A percentile compares a stretch with the other conserved stretches of the same genome.
Conservation (phyloP, 2,329 filamentous ascomycete genomes). For the Samsoniella hepiali region DNA sequence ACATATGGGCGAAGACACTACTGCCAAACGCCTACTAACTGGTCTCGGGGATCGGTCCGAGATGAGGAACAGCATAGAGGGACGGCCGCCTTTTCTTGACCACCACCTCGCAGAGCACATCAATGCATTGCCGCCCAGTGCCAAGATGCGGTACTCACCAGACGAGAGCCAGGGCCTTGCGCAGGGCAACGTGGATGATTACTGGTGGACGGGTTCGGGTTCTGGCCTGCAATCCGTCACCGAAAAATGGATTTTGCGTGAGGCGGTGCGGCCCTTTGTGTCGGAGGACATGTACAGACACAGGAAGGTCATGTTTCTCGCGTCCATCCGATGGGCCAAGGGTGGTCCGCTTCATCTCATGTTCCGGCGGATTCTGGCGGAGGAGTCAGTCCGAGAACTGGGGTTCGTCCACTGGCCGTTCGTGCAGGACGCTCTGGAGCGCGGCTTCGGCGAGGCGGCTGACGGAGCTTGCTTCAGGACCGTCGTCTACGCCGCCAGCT, state of each 20-base stretch:
- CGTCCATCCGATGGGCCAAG: not conserved
- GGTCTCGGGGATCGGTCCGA: no score
- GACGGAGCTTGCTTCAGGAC: not conserved
- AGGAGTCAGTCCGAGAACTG: not conserved
- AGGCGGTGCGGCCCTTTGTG: not conserved
- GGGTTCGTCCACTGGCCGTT: not conserved
- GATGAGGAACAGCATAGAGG: not conserved
- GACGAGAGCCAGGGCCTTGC: not conserved
- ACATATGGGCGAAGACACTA: no score
- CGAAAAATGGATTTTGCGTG: conserved; percentile 1
- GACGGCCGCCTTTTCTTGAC: not conserved
- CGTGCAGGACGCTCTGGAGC: no score
- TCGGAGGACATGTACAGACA: not conserved
- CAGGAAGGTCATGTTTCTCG: not conserved
- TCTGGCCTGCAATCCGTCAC: not conserved
- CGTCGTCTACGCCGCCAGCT: not conserved
- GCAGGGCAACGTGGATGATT: not conserved
- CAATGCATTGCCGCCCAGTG: not conserved
- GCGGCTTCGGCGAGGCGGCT: not conserved
- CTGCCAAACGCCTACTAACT: no score
- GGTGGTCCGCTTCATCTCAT: not conserved
- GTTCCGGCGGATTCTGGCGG: not conserved
- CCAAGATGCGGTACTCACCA: not conserved
- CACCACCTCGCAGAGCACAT: not conserved
- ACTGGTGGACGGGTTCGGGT: not conserved